These are phyloP conservation scores for Vitis amurensis DNA, from an alignment of 164 flowering plant genomes.

Conservation along the genomic window DNA sequence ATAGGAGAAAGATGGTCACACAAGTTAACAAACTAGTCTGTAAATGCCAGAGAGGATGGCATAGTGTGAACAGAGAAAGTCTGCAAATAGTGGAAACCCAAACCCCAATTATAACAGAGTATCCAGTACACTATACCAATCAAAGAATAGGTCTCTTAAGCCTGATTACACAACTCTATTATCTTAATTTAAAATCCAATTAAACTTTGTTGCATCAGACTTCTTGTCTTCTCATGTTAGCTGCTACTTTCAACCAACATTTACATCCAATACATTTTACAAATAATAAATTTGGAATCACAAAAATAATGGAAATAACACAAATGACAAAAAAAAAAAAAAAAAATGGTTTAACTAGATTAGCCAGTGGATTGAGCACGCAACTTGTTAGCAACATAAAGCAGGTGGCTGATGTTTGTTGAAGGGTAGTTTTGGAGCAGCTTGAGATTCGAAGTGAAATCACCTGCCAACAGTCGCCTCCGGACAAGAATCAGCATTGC, in stretches of 20 bases:
- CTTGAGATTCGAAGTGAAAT: conserved; percentile 93
- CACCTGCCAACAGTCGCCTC: conserved; percentile 93
- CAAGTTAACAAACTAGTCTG: too few species aligned
- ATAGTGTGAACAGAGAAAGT: too few species aligned
- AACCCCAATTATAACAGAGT: too few species aligned
- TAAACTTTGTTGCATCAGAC: neutral
- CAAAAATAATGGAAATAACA: conserved; percentile 4
- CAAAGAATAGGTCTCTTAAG: too few species aligned
- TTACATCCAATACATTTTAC: conserved; percentile 27
- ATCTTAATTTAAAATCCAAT: neutral
- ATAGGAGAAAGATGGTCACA: too few species aligned
- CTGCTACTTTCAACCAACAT: conserved; percentile 22
- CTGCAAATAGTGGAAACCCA: too few species aligned
- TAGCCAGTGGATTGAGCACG: conserved; percentile 39
- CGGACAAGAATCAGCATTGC: conserved; percentile 87
- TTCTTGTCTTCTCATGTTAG: neutral
- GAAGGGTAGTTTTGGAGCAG: conserved; percentile 86
- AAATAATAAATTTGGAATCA: conserved; percentile 16
- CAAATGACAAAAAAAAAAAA: neutral
- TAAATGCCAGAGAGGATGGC: too few species aligned
- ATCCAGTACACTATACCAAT: too few species aligned
- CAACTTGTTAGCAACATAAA: conserved; percentile 90
- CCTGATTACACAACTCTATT: too few species aligned
- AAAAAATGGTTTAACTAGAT: conserved; percentile 6
- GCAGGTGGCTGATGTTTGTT: conserved; percentile 85